These are phyloP conservation scores for Pyrrhoderma noxium DNA, from an alignment of 1,284 basidiomycete species.

Conservation along the genomic window DNA sequence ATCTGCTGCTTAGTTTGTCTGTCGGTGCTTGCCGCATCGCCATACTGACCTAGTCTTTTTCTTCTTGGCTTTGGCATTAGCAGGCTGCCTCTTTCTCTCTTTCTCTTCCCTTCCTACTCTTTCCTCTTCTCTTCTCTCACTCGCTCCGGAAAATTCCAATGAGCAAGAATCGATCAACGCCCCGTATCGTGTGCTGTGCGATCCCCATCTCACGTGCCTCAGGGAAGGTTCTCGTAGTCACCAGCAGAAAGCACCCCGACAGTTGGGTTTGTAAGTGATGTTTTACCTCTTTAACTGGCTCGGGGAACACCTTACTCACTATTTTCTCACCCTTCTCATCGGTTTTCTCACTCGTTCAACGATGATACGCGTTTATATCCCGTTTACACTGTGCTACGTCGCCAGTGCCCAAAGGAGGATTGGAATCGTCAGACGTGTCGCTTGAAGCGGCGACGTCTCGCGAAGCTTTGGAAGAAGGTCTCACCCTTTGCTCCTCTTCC, in stretches of 20 bases:
- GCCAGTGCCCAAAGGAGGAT: constrained; percentile 79
- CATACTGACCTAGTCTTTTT: constrained; percentile 2
- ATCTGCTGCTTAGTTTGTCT: too few species aligned
- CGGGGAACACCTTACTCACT: constrained; percentile 5
- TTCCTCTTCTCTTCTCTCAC: constrained; percentile 19
- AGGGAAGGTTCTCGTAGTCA: constrained; percentile 71
- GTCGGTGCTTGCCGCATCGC: too few species aligned
- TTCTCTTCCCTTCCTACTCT: neutral
- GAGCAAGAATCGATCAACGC: constrained; percentile 70
- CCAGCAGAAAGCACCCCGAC: constrained; percentile 71
- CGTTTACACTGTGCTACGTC: constrained; percentile 1
- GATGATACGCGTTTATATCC: neutral
- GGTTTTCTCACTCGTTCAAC: neutral
- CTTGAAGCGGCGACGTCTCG: constrained; percentile 78
- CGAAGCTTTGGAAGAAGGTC: constrained; percentile 90
- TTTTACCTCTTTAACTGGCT: constrained; percentile 13
- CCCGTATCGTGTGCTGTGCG: constrained; percentile 79
- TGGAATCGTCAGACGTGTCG: constrained; percentile 69
- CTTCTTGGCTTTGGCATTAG: neutral
- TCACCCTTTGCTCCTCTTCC: constrained; percentile 71
- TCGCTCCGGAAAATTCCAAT: constrained; percentile 31
- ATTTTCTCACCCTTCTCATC: neutral
- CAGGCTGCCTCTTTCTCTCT: constrained; percentile 1
- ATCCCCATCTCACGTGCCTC: constrained; percentile 68
- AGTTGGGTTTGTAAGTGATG: constrained; percentile 75